These are phyloP conservation scores for Sporothrix phasma DNA, from an alignment of 2,329 filamentous ascomycete genomes.

Conservation along the genomic window DNA sequence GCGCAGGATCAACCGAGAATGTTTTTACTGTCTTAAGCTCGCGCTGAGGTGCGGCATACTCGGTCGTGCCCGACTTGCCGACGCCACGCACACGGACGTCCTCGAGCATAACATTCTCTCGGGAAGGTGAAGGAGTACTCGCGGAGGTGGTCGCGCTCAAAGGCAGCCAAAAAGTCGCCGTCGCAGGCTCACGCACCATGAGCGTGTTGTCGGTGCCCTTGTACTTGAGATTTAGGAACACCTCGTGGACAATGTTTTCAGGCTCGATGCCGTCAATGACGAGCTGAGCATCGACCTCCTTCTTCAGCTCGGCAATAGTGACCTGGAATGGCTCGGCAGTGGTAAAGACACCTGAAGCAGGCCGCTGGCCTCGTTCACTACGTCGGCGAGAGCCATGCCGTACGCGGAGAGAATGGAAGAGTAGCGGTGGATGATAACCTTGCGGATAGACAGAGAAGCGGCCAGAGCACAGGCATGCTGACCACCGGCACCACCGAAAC, in stretches of 20 bases:
- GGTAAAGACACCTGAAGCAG: too few species aligned
- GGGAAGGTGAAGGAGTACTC: slow-evolving; percentile 89
- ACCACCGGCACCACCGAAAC: slow-evolving; percentile 83
- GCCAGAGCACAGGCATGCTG: slow-evolving; percentile 86
- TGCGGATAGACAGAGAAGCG: slow-evolving; percentile 68
- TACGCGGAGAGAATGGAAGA: slow-evolving; percentile 84
- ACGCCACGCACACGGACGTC: slow-evolving; percentile 83
- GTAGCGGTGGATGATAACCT: slow-evolving; percentile 77
- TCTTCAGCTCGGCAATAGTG: slow-evolving; percentile 53
- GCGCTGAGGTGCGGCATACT: too few species aligned
- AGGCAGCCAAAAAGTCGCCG: slow-evolving; percentile 58
- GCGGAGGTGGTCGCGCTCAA: slow-evolving; percentile 77
- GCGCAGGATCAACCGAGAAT: too few species aligned
- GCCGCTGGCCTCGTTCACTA: too few species aligned
- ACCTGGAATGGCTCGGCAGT: too few species aligned
- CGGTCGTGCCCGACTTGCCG: too few species aligned
- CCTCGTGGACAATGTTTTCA: too few species aligned
- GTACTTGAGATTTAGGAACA: slow-evolving; percentile 90
- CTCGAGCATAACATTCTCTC: slow-evolving; percentile 77
- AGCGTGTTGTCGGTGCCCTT: slow-evolving; percentile 85
- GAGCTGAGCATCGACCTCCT: slow-evolving; percentile 57
- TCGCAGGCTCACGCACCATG: too few species aligned
- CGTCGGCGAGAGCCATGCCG: slow-evolving; percentile 83
- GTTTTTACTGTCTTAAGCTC: too few species aligned
- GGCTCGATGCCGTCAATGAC: slow-evolving; percentile 52